Percentiles rank a stretch among this genome's conserved stretches.
These are phyloP conservation scores for Trichoderma semiorbis DNA, from an alignment of 2,329 filamentous ascomycete species.

Conservation along the genomic window DNA sequence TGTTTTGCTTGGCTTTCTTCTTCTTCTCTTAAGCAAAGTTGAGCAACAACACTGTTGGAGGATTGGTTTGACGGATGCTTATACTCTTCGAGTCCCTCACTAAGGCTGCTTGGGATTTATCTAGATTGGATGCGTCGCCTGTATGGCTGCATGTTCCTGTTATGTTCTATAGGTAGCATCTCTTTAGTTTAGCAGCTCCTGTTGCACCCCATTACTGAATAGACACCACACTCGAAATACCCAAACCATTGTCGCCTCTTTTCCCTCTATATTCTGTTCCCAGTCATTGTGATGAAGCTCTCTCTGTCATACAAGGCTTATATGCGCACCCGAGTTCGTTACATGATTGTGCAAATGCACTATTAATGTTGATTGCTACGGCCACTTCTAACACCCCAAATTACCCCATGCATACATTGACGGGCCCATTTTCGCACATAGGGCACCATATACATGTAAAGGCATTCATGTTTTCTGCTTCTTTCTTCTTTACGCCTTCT, in stretches of 20 bases:
- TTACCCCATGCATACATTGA: neutral
- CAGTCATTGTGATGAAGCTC: neutral
- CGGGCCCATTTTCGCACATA: neutral
- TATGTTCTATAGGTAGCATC: conserved; percentile 14
- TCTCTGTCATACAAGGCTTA: neutral
- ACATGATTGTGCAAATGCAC: neutral
- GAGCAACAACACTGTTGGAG: conserved; percentile 18
- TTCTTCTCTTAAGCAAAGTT: conserved; percentile 4
- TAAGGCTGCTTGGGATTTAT: conserved; percentile 25
- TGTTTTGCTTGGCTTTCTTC: conserved; percentile 17
- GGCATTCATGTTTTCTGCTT: conserved; percentile 27
- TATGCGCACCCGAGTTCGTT: neutral
- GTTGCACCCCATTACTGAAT: conserved; percentile 30
- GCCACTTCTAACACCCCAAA: neutral
- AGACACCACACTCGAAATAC: conserved; percentile 36
- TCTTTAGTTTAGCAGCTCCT: conserved; percentile 24
- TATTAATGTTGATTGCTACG: conserved; percentile 4
- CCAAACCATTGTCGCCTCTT: conserved; percentile 25
- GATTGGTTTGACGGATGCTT: conserved; percentile 17
- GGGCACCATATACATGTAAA: conserved; percentile 2
- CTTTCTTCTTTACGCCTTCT: conserved; percentile 64
- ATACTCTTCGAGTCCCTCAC: conserved; percentile 16
- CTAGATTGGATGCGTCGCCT: conserved; percentile 29
- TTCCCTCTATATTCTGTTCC: neutral
- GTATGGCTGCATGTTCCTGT: conserved; percentile 18